phyloP scores from a whole-genome alignment of 352 stramenopile genomes.

The Globisporangium mamillatum region DNA sequence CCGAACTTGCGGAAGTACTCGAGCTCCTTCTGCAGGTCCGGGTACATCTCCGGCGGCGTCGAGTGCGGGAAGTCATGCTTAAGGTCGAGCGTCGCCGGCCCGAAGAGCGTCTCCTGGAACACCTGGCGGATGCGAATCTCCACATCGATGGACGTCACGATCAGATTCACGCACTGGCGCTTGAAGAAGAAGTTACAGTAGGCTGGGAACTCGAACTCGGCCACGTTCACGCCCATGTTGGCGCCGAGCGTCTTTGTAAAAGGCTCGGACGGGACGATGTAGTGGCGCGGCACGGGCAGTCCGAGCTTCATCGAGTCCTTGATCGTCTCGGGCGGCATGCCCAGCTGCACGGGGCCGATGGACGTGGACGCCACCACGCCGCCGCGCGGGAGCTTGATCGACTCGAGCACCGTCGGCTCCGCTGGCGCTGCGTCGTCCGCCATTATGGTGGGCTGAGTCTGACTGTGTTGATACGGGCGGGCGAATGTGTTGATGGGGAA shows the following conservation, averaged over 20 bases:
- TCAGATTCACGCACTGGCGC: conserved; percentile 81
- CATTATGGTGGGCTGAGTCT: conserved; percentile 4
- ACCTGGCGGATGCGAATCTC: conserved; percentile 82
- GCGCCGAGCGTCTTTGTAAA: conserved; percentile 94
- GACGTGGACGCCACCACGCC: conserved; percentile 75
- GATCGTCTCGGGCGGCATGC: conserved; percentile 97
- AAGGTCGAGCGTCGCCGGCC: conserved; percentile 69
- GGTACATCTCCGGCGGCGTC: conserved; percentile 52
- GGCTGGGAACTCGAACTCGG: conserved; percentile 96
- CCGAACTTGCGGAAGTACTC: conserved; percentile 90
- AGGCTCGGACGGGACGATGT: conserved; percentile 93
- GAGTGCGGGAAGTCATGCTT: conserved; percentile 67
- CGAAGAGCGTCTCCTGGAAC: conserved; percentile 90
- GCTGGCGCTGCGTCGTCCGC: conserved; percentile 15
- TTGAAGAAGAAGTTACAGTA: conserved; percentile 98
- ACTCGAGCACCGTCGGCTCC: conserved; percentile 44
- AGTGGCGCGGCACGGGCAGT: conserved; percentile 91
- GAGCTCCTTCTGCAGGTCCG: conserved; percentile 81
- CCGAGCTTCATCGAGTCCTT: conserved; percentile 96
- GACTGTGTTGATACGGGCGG: not conserved
- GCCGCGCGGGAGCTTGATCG: conserved; percentile 67
- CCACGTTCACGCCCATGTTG: conserved; percentile 94
- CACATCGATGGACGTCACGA: conserved; percentile 75
- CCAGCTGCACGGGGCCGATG: conserved; percentile 84
- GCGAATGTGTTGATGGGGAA: not conserved